These are phyloP conservation scores for Colletotrichum musae DNA, from an alignment of 2,329 filamentous ascomycete genomes.

Conservation along the genomic window DNA sequence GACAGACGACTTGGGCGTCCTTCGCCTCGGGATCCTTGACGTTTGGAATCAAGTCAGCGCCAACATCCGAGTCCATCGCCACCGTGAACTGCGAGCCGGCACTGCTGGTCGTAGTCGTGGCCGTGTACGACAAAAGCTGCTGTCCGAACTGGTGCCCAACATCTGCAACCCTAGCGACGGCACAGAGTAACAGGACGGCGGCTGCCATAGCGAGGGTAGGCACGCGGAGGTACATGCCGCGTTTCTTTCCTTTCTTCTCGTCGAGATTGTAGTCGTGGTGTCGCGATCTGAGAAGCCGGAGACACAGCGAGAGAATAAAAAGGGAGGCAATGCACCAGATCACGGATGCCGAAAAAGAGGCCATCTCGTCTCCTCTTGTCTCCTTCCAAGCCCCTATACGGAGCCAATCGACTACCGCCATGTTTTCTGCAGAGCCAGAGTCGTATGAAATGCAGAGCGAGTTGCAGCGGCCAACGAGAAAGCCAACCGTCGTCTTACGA, in stretches of 20 bases:
- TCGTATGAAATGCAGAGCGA: not conserved
- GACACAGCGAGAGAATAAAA: conserved; percentile 24
- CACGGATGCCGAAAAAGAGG: not conserved
- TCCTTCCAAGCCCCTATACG: conserved; percentile 6
- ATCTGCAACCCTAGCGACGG: conserved; percentile 20
- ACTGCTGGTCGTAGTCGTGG: conserved; percentile 2
- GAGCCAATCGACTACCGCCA: conserved; percentile 13
- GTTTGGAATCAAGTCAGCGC: conserved; percentile 35
- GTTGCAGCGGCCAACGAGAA: not conserved
- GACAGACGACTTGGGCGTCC: conserved; percentile 63
- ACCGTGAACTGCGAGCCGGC: conserved; percentile 21
- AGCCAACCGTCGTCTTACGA: conserved; percentile 1
- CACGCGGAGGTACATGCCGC: not conserved
- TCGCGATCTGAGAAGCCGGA: conserved; percentile 22
- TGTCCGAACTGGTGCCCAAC: not conserved
- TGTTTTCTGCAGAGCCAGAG: not conserved
- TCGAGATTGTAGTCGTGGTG: not conserved
- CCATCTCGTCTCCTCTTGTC: conserved; percentile 9
- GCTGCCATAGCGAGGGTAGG: conserved; percentile 21
- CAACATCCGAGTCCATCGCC: conserved; percentile 18
- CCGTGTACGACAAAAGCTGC: conserved; percentile 15
- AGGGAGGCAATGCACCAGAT: conserved; percentile 33
- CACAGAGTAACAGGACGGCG: conserved; percentile 29
- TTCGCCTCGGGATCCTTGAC: conserved; percentile 30
- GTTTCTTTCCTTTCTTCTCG: conserved; percentile 20